Percentiles rank a stretch among this genome's conserved stretches.
These are phyloP conservation scores for Bigelowiella natans DNA, from an alignment of 78 protist species.

Conservation along the genomic window DNA sequence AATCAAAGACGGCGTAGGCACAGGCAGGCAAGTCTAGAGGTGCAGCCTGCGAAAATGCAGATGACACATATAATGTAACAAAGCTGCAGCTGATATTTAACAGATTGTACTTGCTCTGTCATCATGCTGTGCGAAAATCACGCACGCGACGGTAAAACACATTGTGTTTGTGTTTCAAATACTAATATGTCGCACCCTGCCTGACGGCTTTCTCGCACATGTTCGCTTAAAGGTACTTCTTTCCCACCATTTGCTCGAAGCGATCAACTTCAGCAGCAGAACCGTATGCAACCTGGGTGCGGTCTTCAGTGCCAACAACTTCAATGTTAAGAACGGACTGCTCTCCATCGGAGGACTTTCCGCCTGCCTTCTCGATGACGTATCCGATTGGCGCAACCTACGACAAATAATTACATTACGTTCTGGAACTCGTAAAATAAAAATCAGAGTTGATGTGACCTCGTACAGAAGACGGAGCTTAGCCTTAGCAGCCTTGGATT, in stretches of 20 bases:
- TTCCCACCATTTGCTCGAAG: background rate
- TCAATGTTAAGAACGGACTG: background rate
- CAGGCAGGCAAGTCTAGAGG: no score
- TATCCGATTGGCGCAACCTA: background rate
- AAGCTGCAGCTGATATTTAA: no score
- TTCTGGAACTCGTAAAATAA: background rate
- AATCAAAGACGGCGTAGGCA: no score
- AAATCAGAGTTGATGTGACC: background rate
- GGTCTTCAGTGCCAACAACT: background rate
- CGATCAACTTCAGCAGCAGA: background rate
- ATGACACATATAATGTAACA: no score
- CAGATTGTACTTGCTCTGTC: no score
- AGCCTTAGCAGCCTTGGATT: background rate
- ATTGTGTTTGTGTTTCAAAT: no score
- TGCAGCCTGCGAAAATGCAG: no score
- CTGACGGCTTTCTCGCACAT: no score
- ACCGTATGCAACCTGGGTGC: background rate
- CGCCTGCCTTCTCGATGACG: slow-evolving; percentile 15
- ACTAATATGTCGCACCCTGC: no score
- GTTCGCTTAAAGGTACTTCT: background rate
- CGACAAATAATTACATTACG: background rate
- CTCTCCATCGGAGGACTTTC: slow-evolving; percentile 9
- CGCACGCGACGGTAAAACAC: no score
- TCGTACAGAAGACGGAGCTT: background rate
- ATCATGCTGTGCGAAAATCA: no score